Base-by-base conservation (phyloP, 2,329 filamentous ascomycete genomes). In the Phialocephala subalpina region DNA sequence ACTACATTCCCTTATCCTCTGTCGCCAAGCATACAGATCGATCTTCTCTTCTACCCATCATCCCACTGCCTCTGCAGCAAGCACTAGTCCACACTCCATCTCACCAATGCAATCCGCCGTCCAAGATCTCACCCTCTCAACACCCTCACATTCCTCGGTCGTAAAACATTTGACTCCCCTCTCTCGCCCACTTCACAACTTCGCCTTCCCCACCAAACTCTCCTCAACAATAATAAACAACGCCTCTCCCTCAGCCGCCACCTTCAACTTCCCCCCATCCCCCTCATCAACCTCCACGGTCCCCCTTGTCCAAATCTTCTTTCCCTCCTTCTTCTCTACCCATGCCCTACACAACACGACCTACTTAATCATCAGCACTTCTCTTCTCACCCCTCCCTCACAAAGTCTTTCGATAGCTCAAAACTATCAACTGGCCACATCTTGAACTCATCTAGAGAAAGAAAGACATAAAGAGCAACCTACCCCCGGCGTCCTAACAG, bases 241-340 rank as follows among this genome's bases (percentile, higher is more conserved):
- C n/a, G 79, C 82, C 35, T 89, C 86, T 0, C 78, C 85, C 22
- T 73, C 80, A 5, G 87, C 83, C 72, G 85, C 79, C 42, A 85
- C 76, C 2, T 33, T 33, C 29, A 33, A 33, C 29, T 33, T 33
- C 29, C 29, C 29, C 29, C 29, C 29, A 5, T 71, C 77, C 1
- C 84, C 83, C 2, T 80, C 71, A 1, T 80, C 82, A 66, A 85
- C 80, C 73, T 84, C 82, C 22, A 90, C 75, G 36, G 78, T 80
- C 1, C 79, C 84, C 57, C 79, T 78, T 8, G 83, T 74, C 70
- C 78, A 87, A 20, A 82, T 77, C 78, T 90, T 90, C 69, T 85
- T 81, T 3, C 85, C 83, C 52, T 87, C 83, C 12, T 77, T 73
- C 72, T 79, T 83, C 22, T 79, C 73, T 40, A 84, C 69, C 70